Evolutionary conservation across 1,139 yeast species (phyloP).

Genomic region (Kodamaea ohmeri): DNA sequence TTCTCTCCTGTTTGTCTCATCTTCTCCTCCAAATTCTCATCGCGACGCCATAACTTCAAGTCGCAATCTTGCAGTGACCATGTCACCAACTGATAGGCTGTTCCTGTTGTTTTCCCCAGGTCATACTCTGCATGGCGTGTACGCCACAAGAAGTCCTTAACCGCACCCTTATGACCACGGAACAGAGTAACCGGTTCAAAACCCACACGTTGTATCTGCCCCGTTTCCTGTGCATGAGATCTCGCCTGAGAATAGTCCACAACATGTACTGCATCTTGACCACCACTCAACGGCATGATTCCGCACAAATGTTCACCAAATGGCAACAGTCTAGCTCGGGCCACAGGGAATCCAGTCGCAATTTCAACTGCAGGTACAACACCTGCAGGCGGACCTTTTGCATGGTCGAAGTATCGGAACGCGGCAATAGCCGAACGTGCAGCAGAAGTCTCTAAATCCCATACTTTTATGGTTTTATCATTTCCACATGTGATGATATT

Average conservation of each 20-base stretch:
- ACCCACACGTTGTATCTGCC: slow-evolving; percentile 28
- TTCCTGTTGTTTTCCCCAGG: slow-evolving; percentile 42
- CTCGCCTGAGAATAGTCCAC: slow-evolving; percentile 54
- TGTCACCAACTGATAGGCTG: slow-evolving; percentile 84
- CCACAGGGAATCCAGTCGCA: slow-evolving; percentile 76
- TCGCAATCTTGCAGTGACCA: slow-evolving; percentile 88
- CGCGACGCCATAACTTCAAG: slow-evolving; percentile 76
- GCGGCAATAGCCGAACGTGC: slow-evolving; percentile 18
- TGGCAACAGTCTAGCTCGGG: slow-evolving; percentile 84
- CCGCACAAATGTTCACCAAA: slow-evolving; percentile 84
- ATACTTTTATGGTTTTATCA: slow-evolving; percentile 80
- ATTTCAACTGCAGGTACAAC: slow-evolving; percentile 57
- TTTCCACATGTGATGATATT: slow-evolving; percentile 78
- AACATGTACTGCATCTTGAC: slow-evolving; percentile 69
- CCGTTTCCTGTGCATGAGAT: slow-evolving; percentile 29
- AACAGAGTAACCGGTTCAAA: slow-evolving; percentile 55
- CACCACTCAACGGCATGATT: slow-evolving; percentile 88
- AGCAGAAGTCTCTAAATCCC: slow-evolving; percentile 56
- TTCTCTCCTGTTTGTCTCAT: slow-evolving; percentile 53
- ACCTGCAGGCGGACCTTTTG: slow-evolving; percentile 4
- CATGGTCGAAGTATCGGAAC: slow-evolving; percentile 26
- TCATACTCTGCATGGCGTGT: slow-evolving; percentile 44
- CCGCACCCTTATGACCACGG: slow-evolving; percentile 80
- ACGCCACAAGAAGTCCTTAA: slow-evolving; percentile 88
- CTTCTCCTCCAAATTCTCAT: slow-evolving; percentile 54